Evolutionary conservation across 805 yeast genomes (phyloP).

Genomic region (Myxozyma neglecta): DNA sequence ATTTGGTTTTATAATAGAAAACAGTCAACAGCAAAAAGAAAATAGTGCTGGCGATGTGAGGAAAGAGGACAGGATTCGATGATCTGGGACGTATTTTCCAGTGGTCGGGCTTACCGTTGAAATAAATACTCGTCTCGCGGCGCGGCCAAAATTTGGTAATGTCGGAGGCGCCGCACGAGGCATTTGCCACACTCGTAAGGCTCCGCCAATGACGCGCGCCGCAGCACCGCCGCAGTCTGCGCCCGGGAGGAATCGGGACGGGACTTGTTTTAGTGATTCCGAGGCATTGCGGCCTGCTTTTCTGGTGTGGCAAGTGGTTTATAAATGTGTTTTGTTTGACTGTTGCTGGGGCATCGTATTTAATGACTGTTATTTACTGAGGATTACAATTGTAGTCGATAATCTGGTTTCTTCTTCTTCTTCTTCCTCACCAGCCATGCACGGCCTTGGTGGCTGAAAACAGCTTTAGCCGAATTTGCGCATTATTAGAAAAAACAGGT

Average conservation of each 20-base stretch:
- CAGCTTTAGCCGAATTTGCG: background rate
- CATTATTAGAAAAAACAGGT: background rate
- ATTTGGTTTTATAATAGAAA: background rate
- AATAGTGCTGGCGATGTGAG: background rate
- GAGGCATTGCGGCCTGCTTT: too few relatives aligned
- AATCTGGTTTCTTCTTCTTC: too few relatives aligned
- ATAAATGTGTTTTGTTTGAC: too few relatives aligned
- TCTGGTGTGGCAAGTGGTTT: too few relatives aligned
- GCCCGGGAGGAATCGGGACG: background rate
- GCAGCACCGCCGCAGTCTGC: background rate
- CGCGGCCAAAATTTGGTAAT: background rate
- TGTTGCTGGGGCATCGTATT: too few relatives aligned
- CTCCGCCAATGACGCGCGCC: background rate
- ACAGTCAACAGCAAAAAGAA: background rate
- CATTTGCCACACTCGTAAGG: too few relatives aligned
- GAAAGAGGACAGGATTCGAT: too few relatives aligned
- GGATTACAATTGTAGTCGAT: too few relatives aligned
- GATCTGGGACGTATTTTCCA: background rate
- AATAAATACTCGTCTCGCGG: background rate
- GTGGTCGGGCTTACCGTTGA: too few relatives aligned
- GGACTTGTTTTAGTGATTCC: background rate
- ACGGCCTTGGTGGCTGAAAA: background rate
- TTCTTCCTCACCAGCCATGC: background rate
- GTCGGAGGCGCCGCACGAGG: too few relatives aligned
- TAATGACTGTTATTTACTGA: too few relatives aligned